Conservation (phyloP, 805 yeast genomes). For the Ogataea philodendri region DNA sequence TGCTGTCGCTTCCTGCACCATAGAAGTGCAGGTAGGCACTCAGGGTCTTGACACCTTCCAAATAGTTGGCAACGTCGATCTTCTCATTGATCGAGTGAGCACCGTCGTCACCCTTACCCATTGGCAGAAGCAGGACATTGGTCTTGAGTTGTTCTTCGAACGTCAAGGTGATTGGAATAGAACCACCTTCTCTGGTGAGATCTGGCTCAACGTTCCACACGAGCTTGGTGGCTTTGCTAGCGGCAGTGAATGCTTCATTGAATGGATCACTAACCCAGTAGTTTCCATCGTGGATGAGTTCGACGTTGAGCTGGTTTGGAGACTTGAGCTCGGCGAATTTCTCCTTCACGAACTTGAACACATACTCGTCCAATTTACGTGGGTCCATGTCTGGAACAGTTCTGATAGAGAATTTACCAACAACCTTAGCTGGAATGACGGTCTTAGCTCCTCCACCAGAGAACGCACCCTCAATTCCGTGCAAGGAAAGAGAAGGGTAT, state of each 20-base stretch:
- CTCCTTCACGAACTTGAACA: slow-evolving; percentile 64
- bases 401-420: slow-evolving; percentile 94
- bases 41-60: slow-evolving; percentile 90
- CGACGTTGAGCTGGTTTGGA: slow-evolving; percentile 70
- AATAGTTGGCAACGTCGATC: slow-evolving; percentile 81
- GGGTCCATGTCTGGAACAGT: slow-evolving; percentile 94
- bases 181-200: slow-evolving; percentile 98
- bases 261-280: slow-evolving; percentile 96
- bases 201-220: slow-evolving; percentile 97
- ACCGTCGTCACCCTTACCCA: slow-evolving; percentile 99
- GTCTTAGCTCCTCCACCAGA: slow-evolving; percentile 95
- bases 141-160: slow-evolving; percentile 87
- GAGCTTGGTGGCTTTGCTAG: slow-evolving; percentile 86
- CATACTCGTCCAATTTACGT: slow-evolving; percentile 72
- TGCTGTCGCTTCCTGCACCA: slow-evolving; percentile 32
- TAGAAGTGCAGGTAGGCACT: slow-evolving; percentile 92
- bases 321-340: slow-evolving; percentile 68
- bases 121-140: slow-evolving; percentile 84
- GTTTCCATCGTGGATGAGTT: slow-evolving; percentile 88
- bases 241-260: slow-evolving; percentile 91
- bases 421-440: slow-evolving; percentile 92
- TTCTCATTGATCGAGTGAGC: slow-evolving; percentile 98
- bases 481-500: slow-evolving; percentile 91
- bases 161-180: slow-evolving; percentile 93
- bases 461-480: slow-evolving; percentile 98